Percentiles rank a stretch among this genome's conserved stretches.
Evolutionary conservation across 352 stramenopile genomes (phyloP).

Genomic region (Albugo laibachii): DNA sequence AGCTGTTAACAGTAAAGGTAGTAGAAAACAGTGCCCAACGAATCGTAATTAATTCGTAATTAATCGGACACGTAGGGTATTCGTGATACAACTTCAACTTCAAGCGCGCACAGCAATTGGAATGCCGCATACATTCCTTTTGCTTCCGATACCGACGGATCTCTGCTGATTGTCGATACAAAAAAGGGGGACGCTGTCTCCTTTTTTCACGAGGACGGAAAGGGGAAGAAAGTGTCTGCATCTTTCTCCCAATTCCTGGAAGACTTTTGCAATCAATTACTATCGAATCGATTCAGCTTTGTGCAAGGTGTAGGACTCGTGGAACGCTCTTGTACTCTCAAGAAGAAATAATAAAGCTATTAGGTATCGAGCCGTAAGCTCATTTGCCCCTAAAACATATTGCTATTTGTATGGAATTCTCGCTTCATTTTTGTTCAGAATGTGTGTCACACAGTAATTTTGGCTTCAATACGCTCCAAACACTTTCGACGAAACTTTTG

Average conservation of each 20-base stretch:
- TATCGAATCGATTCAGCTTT: conserved; percentile 66
- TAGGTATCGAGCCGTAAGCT: no score
- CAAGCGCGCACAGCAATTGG: conserved; percentile 23
- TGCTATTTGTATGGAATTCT: no score
- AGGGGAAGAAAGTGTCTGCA: conserved; percentile 19
- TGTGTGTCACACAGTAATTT: no score
- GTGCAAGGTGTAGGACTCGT: conserved; percentile 66
- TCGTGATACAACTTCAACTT: no score
- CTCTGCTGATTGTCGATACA: conserved; percentile 33
- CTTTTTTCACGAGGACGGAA: conserved; percentile 43
- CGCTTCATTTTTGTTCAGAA: no score
- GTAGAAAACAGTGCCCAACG: background rate
- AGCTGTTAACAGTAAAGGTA: background rate
- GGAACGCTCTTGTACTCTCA: conserved; percentile 22
- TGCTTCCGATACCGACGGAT: conserved; percentile 43
- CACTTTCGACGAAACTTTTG: no score
- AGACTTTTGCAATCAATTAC: conserved; percentile 55
- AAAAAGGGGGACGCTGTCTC: conserved; percentile 34
- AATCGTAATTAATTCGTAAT: no score
- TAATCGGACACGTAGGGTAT: no score
- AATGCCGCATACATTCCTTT: conserved; percentile 45
- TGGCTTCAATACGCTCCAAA: no score
- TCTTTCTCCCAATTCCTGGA: conserved; percentile 58
- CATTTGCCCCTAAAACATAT: no score
- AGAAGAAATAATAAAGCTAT: no score